Base-by-base conservation (phyloP, 345 rosid genomes). In the Toxicodendron radicans region DNA sequence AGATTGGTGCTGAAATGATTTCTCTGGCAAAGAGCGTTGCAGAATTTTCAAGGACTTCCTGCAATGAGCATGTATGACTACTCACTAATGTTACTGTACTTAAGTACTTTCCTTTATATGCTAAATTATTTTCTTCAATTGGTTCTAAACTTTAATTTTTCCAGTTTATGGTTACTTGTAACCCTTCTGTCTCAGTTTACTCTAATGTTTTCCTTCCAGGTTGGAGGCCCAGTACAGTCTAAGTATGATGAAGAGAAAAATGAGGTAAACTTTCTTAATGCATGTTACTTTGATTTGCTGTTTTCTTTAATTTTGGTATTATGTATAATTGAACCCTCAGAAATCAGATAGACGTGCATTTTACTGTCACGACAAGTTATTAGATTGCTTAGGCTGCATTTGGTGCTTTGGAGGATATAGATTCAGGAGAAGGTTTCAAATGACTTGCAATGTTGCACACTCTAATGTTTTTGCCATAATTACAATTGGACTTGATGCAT, bases 11-110 rank as follows among this genome's bases (percentile, higher is more conserved):
- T 58, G 92, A 89, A 83, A 84, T 95, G 82, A 77, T 83, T 61
- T 86, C 91, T 73, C 87, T 93, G 58, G 83, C 97, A 58, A 88
- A 83, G 78, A 79, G 87, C 68, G 93, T 95, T 23, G 75, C 84
- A 43, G 93, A 89, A 76, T 53, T 90, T 59, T 85, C 99, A 78
- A 79, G 54, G 76, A 52, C 79, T 38, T 82, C 84, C 66, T 90
- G 62, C 74, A 66, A 71, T 43, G 86, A 82, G 75, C 91, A 88
- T 87, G 98, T 95, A 85, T 75, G 85, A 58, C 30, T 53, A 74
- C 73, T 32, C 30, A 27, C 30, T 27, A 0, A 46, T 45, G 41
- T 54, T 57, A 9, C 11, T 27, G 30, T 27, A 27, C 30, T 27
- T 0, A 27, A 27, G 56, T 23, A 2, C 9, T 56, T 74, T 59